Percentiles rank a stretch among this genome's conserved stretches.
Conservation (phyloP, 768 basidiomycete species). For the Cyathus striatus region DNA sequence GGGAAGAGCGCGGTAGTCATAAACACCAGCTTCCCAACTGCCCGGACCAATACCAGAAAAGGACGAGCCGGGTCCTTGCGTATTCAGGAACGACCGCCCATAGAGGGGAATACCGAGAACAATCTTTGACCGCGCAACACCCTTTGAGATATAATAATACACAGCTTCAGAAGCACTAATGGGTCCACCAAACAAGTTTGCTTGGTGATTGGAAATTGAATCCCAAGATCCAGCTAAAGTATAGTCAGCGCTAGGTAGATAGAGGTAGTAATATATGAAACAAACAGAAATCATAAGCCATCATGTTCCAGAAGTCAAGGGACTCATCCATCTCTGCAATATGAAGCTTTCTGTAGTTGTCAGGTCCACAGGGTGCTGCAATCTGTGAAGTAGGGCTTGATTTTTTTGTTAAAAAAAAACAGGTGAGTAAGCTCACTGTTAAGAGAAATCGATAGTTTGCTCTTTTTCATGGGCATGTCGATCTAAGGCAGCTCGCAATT, state of each 20-base stretch:
- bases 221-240: constrained; percentile 74
- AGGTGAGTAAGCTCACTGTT: constrained; percentile 47
- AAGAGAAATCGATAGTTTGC: constrained; percentile 63
- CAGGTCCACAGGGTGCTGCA: constrained; percentile 88
- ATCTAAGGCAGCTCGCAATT: constrained; percentile 73
- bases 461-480: constrained; percentile 56
- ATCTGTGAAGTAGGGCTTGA: constrained; percentile 46
- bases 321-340: constrained; percentile 81
- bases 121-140: constrained; percentile 75
- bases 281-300: constrained; percentile 86
- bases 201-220: constrained; percentile 70
- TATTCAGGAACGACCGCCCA: constrained; percentile 86
- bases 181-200: constrained; percentile 69
- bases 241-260: constrained; percentile 1
- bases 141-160: constrained; percentile 62
- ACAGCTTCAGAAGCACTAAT: constrained; percentile 63
- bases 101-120: constrained; percentile 92
- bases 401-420: background rate
- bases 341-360: constrained; percentile 77
- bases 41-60: constrained; percentile 85
- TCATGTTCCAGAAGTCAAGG: constrained; percentile 96
- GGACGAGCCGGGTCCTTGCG: constrained; percentile 72
- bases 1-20: constrained; percentile 90
- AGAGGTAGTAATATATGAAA: constrained; percentile 4
- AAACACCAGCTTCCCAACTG: constrained; percentile 87